Base-by-base conservation (phyloP, 2,329 filamentous ascomycete genomes). In the Tricladium varicosporioides region DNA sequence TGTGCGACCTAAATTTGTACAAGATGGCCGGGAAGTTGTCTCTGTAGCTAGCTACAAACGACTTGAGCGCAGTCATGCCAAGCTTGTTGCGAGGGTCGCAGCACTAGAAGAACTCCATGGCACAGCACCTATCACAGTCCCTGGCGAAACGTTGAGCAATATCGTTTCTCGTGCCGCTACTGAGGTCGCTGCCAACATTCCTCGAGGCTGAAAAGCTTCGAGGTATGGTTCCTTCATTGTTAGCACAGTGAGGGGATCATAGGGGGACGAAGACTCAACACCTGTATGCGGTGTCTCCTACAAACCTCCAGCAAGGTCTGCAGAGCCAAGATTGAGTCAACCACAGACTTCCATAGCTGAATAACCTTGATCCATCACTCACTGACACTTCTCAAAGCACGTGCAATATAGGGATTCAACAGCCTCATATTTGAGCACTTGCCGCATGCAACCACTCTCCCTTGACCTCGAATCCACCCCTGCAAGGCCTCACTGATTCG, bases 1-100 rank as follows among this genome's bases (percentile, higher is more conserved):
- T 49, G 44, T 32, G 44, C 52, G 42, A 48, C 36, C 52, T 45
- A 54, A 42, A 49, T 10, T 40, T 40, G 36, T 48, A 48, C 46
- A 48, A 32, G 46, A 48, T 32, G 46, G 46, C 22, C 46, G 46
- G 22, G 46, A 48, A 48, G 22, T 48, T 48, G 46, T 48, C 15
- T 31, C 46, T 48, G 46, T 48, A 48, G 46, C 22, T 48, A 8
- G 46, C 46, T 48, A 48, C 46, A 48, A 48, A 22, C 22, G 22
- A 48, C 46, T 48, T 48, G 46, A 48, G 32, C 16, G 31, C 46
- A 48, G 46, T 22, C 46, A 48, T 32, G 46, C 22, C 16, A 48
- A 48, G 44, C 51, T 40, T 40, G 36, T 40, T 10, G 36, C 36
- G 36, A 40, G 36, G 36, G 36, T 40, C 36, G 36, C 36, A 40